Evolutionary conservation across 2,329 filamentous ascomycete species (phyloP).

Genomic region (Fonsecaea pedrosoi): DNA sequence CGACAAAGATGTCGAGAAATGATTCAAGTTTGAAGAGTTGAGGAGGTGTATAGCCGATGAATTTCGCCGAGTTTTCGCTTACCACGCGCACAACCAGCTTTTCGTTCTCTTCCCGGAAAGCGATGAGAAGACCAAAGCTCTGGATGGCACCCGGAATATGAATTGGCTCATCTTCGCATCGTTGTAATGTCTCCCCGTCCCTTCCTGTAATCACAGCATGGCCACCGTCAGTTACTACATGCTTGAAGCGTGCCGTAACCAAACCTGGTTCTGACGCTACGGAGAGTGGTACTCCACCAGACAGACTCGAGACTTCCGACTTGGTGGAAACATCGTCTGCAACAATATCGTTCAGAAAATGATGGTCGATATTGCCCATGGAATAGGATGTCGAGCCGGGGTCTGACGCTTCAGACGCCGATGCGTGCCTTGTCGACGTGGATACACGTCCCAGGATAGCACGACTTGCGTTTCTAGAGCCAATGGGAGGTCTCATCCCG

Average conservation of each 20-base stretch:
- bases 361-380: conserved; percentile 15
- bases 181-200: conserved; percentile 72
- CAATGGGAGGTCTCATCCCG: conserved; percentile 17
- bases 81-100: conserved; percentile 73
- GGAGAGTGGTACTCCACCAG: conserved; percentile 28
- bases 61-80: conserved; percentile 77
- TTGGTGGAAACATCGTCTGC: conserved; percentile 23
- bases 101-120: conserved; percentile 74
- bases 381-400: neutral
- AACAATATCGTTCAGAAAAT: conserved; percentile 24
- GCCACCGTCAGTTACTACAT: conserved; percentile 75
- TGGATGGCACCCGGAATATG: conserved; percentile 84
- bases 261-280: conserved; percentile 47
- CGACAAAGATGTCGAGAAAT: conserved; percentile 82
- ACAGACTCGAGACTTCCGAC: conserved; percentile 31
- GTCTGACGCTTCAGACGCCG: conserved; percentile 18
- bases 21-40: conserved; percentile 75
- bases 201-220: conserved; percentile 84
- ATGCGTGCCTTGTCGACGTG: neutral
- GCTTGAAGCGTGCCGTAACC: conserved; percentile 77
- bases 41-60: conserved; percentile 78
- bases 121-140: conserved; percentile 77
- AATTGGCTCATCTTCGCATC: conserved; percentile 90
- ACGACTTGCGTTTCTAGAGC: neutral
- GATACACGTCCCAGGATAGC: neutral